Conservation (phyloP, 441 rosid genomes). For the Pelargonium cotyledonis region DNA sequence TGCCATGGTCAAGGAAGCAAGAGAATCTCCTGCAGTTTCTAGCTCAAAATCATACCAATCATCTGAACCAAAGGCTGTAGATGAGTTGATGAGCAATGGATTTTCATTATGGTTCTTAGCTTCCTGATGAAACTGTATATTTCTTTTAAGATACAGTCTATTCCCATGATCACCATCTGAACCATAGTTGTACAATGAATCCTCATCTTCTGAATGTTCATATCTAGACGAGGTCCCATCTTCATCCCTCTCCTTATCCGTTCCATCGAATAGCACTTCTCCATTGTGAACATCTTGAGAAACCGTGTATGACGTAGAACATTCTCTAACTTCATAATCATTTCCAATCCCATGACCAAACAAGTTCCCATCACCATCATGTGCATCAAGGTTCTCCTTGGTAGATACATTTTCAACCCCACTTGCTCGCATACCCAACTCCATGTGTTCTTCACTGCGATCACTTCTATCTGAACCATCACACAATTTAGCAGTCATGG, state of each 20-base stretch:
- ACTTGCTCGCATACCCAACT: constrained; percentile 9
- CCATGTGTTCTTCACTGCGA: neutral
- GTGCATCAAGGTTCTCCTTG: constrained; percentile 7
- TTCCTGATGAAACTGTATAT: constrained; percentile 17
- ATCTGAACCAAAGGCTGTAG: constrained; percentile 73
- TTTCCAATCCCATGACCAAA: constrained; percentile 16
- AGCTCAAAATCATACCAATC: constrained; percentile 91
- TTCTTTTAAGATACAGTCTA: constrained; percentile 27
- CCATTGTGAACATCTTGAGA: constrained; percentile 18
- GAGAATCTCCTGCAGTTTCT: constrained; percentile 38
- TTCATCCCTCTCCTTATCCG: constrained; percentile 27
- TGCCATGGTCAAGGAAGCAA: constrained; percentile 32
- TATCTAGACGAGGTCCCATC: constrained; percentile 35
- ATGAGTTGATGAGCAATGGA: constrained; percentile 60
- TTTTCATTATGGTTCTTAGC: constrained; percentile 33
- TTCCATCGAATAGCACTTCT: constrained; percentile 19
- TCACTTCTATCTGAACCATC: neutral
- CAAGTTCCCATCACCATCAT: constrained; percentile 8
- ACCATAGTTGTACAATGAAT: constrained; percentile 46
- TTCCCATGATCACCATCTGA: constrained; percentile 41
- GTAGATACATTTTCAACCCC: constrained; percentile 15
- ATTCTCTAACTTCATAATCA: constrained; percentile 15
- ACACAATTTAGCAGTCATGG: neutral
- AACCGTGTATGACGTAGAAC: constrained; percentile 18
- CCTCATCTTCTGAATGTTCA: constrained; percentile 60